phyloP scores from a whole-genome alignment of 768 basidiomycete genomes.

The Termitomyces sp. region DNA sequence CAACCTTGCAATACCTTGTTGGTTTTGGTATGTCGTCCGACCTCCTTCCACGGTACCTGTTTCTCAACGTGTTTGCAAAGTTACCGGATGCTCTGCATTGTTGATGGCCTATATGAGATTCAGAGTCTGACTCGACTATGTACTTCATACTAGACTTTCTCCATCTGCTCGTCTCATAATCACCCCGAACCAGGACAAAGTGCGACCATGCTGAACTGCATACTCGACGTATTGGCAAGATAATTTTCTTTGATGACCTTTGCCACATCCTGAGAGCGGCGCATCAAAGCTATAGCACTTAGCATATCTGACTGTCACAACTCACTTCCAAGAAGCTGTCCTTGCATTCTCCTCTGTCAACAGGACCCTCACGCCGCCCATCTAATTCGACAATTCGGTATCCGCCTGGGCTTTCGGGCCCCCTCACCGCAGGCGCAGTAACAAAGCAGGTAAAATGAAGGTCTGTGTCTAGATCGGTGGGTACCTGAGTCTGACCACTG shows the following conservation, averaged over 20 bases:
- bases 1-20: conserved; percentile 82
- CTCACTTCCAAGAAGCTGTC: conserved; percentile 50
- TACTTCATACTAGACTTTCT: conserved; percentile 1
- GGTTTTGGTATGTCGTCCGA: conserved; percentile 64
- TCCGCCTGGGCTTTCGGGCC: conserved; percentile 22
- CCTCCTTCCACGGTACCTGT: neutral
- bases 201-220: conserved; percentile 67
- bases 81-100: conserved; percentile 81
- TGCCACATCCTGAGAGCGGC: conserved; percentile 50
- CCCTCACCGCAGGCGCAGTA: conserved; percentile 44
- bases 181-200: conserved; percentile 27
- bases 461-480: conserved; percentile 61
- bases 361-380: conserved; percentile 69
- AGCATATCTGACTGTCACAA: neutral
- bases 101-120: conserved; percentile 88
- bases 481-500: conserved; percentile 64
- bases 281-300: neutral
- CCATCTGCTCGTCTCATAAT: neutral
- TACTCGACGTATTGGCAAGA: conserved; percentile 44
- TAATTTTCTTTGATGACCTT: conserved; percentile 56
- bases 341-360: conserved; percentile 67
- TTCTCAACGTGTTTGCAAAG: conserved; percentile 30
- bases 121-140: conserved; percentile 29
- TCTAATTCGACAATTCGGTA: conserved; percentile 75
- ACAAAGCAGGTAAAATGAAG: conserved; percentile 90